phyloP scores from a whole-genome alignment of 148 eudicot genomes.

The Camellia granthamiana region DNA sequence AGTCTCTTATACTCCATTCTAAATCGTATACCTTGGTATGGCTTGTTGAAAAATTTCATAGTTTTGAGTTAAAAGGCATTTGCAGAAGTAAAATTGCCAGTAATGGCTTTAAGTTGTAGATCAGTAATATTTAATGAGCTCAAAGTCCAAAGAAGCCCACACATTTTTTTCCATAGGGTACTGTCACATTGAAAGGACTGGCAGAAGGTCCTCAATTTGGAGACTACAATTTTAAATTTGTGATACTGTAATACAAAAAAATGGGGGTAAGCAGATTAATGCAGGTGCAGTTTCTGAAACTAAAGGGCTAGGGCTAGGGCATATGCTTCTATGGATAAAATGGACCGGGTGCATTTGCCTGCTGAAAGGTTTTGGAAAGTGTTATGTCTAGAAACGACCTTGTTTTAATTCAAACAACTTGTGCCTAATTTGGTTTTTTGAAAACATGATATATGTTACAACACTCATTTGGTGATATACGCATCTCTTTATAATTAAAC shows the following conservation, averaged over 20 bases:
- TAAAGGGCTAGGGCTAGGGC: constrained; percentile 3
- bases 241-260: background rate
- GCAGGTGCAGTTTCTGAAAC: constrained; percentile 12
- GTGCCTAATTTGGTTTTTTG: background rate
- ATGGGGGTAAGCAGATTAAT: background rate
- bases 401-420: background rate
- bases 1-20: background rate
- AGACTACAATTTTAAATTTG: background rate
- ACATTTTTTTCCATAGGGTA: background rate
- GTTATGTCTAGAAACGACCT: background rate
- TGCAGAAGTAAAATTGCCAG: background rate
- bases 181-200: background rate
- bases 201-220: background rate
- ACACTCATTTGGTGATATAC: background rate
- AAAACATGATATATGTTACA: background rate
- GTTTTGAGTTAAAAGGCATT: background rate
- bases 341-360: background rate
- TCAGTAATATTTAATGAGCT: background rate
- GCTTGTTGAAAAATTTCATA: background rate
- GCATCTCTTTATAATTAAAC: background rate
- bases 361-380: background rate
- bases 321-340: background rate
- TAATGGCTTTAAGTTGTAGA: background rate
- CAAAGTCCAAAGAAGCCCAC: background rate
- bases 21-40: background rate